Evolutionary conservation across 331 rosid genomes (phyloP).

Genomic region (Prunus yedoensis): DNA sequence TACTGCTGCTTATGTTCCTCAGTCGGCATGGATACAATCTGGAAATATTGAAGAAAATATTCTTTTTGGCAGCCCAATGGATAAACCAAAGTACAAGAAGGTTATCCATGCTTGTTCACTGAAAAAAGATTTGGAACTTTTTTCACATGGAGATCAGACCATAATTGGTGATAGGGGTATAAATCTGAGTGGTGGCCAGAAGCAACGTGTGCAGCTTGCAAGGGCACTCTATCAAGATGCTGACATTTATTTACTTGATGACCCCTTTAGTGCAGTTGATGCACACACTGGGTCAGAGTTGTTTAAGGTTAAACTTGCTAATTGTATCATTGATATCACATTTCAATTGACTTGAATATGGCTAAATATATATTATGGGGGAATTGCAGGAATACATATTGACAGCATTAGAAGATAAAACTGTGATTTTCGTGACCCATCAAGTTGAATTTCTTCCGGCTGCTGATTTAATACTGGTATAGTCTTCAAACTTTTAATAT

Average conservation of each 20-base stretch:
- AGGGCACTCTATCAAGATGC: slow-evolving; percentile 99
- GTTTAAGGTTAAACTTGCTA: slow-evolving; percentile 67
- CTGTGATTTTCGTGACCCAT: slow-evolving; percentile 93
- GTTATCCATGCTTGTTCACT: slow-evolving; percentile 88
- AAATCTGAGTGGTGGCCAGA: slow-evolving; percentile 96
- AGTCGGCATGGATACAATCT: slow-evolving; percentile 95
- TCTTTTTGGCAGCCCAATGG: slow-evolving; percentile 84
- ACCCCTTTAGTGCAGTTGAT: slow-evolving; percentile 98
- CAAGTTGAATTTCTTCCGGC: slow-evolving; percentile 98
- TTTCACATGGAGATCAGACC: slow-evolving; percentile 92
- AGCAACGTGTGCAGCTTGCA: slow-evolving; percentile 98
- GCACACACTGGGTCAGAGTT: slow-evolving; percentile 96
- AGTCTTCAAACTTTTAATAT: slow-evolving; percentile 28
- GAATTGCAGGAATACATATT: slow-evolving; percentile 86
- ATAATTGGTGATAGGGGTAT: slow-evolving; percentile 97
- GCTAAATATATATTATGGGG: slow-evolving; percentile 33
- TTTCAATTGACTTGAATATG: background rate
- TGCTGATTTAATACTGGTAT: slow-evolving; percentile 92
- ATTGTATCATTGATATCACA: slow-evolving; percentile 18
- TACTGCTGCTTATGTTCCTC: slow-evolving; percentile 85
- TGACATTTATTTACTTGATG: slow-evolving; percentile 94
- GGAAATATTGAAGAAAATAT: slow-evolving; percentile 95
- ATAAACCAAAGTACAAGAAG: slow-evolving; percentile 88
- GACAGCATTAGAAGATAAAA: slow-evolving; percentile 82
- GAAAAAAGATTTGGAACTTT: slow-evolving; percentile 83